Evolutionary conservation across 192 early-diverging fungal genomes (phyloP).

Genomic region (Coemansia reversa): DNA sequence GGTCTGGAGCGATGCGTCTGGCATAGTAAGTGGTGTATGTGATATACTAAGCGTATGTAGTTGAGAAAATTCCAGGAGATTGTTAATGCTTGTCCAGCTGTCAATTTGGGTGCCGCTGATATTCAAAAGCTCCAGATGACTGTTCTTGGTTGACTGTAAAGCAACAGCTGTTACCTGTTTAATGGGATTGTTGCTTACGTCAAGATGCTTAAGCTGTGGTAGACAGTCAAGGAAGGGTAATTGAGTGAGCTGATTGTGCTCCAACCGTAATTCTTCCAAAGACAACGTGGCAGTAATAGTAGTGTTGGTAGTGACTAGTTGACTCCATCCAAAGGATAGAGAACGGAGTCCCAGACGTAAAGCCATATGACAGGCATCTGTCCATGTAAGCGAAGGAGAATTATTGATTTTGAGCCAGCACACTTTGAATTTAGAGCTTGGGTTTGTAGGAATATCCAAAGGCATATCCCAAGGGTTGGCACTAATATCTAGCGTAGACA

Average conservation of each 20-base stretch:
- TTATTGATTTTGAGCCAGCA: conserved; percentile 26
- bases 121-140: conserved; percentile 15
- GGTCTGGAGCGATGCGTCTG: no score
- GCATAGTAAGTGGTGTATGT: conserved; percentile 14
- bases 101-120: conserved; percentile 21
- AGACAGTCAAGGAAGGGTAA: neutral
- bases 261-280: neutral
- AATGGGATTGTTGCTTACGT: conserved; percentile 28
- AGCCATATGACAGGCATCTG: neutral
- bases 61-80: neutral
- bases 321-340: conserved; percentile 34
- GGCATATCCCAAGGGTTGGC: conserved; percentile 24
- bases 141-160: neutral
- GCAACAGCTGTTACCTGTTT: neutral
- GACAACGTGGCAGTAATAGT: neutral
- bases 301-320: neutral
- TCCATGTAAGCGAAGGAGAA: conserved; percentile 17
- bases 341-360: neutral
- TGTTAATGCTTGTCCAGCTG: conserved; percentile 3
- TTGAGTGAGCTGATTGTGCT: neutral
- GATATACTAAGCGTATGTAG: conserved; percentile 10
- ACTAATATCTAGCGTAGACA: conserved; percentile 24
- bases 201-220: conserved; percentile 12
- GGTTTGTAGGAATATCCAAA: neutral
- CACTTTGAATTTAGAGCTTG: neutral